These are phyloP conservation scores for Microdochium bolleyi DNA, from an alignment of 2,329 filamentous ascomycete species.

Conservation along the genomic window DNA sequence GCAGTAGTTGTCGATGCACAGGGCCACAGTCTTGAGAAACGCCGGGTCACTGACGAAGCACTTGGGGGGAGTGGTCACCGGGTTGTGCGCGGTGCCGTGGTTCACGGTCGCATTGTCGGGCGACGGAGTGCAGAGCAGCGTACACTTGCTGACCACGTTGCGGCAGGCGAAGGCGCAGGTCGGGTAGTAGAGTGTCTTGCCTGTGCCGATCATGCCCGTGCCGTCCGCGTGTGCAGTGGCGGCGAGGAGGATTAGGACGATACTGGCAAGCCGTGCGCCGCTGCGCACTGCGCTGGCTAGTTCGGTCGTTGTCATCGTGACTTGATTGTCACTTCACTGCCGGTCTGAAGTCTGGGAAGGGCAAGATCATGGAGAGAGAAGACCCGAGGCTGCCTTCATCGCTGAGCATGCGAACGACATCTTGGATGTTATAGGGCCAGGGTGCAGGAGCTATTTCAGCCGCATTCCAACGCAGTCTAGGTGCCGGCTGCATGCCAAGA, in stretches of 20 bases:
- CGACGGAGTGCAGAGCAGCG: constrained; percentile 17
- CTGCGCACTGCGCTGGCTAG: not conserved
- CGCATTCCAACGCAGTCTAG: not conserved
- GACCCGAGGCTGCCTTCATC: no score
- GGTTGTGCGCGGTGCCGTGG: constrained; percentile 15
- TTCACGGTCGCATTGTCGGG: constrained; percentile 1
- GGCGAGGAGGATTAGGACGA: not conserved
- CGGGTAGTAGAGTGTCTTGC: constrained; percentile 8
- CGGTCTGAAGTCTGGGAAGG: no score
- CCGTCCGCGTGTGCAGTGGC: constrained; percentile 2
- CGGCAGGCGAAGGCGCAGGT: constrained; percentile 9
- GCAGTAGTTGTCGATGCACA: constrained; percentile 24
- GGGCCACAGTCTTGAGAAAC: constrained; percentile 23
- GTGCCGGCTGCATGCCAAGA: not conserved
- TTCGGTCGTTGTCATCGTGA: not conserved
- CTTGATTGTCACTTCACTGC: no score
- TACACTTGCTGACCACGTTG: constrained; percentile 13
- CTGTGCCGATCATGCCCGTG: constrained; percentile 7
- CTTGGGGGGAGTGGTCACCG: constrained; percentile 12
- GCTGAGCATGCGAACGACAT: no score
- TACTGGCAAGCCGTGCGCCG: not conserved
- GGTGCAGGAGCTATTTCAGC: no score
- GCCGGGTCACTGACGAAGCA: constrained; percentile 19
- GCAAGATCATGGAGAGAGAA: no score
- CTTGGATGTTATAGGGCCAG: no score